Evolutionary conservation across 2,329 filamentous ascomycete species (phyloP).

Genomic region (Hymenoscyphus albidus): DNA sequence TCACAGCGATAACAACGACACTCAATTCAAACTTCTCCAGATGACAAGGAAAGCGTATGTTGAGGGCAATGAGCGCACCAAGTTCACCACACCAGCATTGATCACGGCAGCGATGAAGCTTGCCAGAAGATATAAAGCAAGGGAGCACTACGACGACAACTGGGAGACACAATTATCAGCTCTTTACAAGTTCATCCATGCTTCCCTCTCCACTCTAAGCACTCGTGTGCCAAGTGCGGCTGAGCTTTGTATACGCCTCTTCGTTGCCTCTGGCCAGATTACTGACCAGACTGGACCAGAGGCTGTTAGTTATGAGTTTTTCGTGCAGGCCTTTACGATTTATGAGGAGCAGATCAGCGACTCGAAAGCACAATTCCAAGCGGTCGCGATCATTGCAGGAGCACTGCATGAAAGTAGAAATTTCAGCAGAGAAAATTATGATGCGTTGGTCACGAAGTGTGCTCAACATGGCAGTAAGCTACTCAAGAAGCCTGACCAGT

Average conservation of each 20-base stretch:
- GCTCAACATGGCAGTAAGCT: slow-evolving; percentile 95
- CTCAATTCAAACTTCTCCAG: slow-evolving; percentile 90
- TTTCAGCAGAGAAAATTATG: slow-evolving; percentile 96
- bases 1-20: slow-evolving; percentile 79
- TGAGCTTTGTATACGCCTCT: slow-evolving; percentile 83
- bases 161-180: slow-evolving; percentile 72
- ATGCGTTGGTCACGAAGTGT: slow-evolving; percentile 96
- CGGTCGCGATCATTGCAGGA: slow-evolving; percentile 88
- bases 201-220: slow-evolving; percentile 80
- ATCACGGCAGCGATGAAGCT: slow-evolving; percentile 88
- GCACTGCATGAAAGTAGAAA: slow-evolving; percentile 83
- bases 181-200: slow-evolving; percentile 94
- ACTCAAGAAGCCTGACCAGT: slow-evolving; percentile 96
- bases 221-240: slow-evolving; percentile 78
- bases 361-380: slow-evolving; percentile 95
- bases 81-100: slow-evolving; percentile 89
- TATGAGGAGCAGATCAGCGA: slow-evolving; percentile 97
- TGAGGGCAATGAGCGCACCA: slow-evolving; percentile 91
- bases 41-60: slow-evolving; percentile 79
- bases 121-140: slow-evolving; percentile 79
- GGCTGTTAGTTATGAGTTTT: slow-evolving; percentile 96
- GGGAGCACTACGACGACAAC: slow-evolving; percentile 81
- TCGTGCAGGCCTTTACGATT: slow-evolving; percentile 95
- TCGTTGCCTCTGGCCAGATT: slow-evolving; percentile 87
- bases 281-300: slow-evolving; percentile 90